Conservation (phyloP, 805 yeast genomes). For the Tetrapisispora nanseiensis region DNA sequence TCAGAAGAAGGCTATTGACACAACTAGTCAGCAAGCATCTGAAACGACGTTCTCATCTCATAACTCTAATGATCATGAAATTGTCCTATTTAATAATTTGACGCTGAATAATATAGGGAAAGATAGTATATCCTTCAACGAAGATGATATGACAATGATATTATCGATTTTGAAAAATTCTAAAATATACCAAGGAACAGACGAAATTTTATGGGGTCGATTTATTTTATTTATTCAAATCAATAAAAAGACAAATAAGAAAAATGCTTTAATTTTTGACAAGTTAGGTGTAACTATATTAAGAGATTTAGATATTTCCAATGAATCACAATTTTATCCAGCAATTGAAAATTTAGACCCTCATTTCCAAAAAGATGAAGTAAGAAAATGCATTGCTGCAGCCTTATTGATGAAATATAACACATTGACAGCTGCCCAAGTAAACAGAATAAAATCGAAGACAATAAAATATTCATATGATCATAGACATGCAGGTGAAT, state of each 20-base stretch:
- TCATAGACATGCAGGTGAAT: slow-evolving; percentile 73
- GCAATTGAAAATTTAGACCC: slow-evolving; percentile 62
- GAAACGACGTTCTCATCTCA: no score
- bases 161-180: slow-evolving; percentile 14
- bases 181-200: slow-evolving; percentile 19
- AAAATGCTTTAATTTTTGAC: slow-evolving; percentile 49
- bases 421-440: slow-evolving; percentile 32
- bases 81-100: slow-evolving; percentile 9
- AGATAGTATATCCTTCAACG: slow-evolving; percentile 3
- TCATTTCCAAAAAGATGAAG: slow-evolving; percentile 43
- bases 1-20: not conserved
- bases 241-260: slow-evolving; percentile 28
- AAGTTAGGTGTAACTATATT: slow-evolving; percentile 58
- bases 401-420: slow-evolving; percentile 60
- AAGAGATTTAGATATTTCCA: slow-evolving; percentile 46
- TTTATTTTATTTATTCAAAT: slow-evolving; percentile 19
- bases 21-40: no score
- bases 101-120: slow-evolving; percentile 3
- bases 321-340: slow-evolving; percentile 61
- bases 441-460: slow-evolving; percentile 8
- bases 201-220: slow-evolving; percentile 24
- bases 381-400: slow-evolving; percentile 68
- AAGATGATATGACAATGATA: slow-evolving; percentile 13
- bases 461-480: slow-evolving; percentile 43
- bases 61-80: not conserved